Percentiles rank a stretch among this genome's conserved stretches.
These are phyloP conservation scores for Boletus edulis DNA, from an alignment of 768 basidiomycete genomes.

Conservation along the genomic window DNA sequence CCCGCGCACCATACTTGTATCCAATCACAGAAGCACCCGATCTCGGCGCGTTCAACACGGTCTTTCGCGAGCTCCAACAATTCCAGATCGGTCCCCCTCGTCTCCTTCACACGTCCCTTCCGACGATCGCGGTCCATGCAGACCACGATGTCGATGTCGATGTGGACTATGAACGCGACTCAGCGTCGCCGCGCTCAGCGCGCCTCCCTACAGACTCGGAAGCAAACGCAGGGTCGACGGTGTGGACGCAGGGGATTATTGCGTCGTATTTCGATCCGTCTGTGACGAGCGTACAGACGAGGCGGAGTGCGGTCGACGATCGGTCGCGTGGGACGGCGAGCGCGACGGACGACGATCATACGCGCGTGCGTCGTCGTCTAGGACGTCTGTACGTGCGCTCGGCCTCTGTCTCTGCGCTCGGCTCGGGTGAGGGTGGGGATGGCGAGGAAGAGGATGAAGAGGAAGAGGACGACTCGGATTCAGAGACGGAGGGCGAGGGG, in stretches of 20 bases:
- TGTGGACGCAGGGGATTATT: slow-evolving; percentile 61
- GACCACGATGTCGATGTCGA: slow-evolving; percentile 15
- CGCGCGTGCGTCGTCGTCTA: background rate
- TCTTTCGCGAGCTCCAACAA: slow-evolving; percentile 64
- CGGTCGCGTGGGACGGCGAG: slow-evolving; percentile 26
- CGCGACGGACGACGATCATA: slow-evolving; percentile 15
- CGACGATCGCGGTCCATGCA: slow-evolving; percentile 6
- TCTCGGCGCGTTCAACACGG: slow-evolving; percentile 67
- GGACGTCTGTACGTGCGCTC: too few relatives aligned
- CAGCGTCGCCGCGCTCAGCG: slow-evolving; percentile 27
- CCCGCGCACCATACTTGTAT: background rate
- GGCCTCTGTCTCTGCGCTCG: background rate
- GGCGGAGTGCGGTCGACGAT: slow-evolving; percentile 23
- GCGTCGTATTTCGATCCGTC: slow-evolving; percentile 52
- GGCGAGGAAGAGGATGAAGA: slow-evolving; percentile 18
- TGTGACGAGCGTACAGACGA: slow-evolving; percentile 25
- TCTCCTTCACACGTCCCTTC: slow-evolving; percentile 19
- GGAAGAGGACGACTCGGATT: slow-evolving; percentile 12
- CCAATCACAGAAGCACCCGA: slow-evolving; percentile 56
- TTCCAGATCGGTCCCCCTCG: slow-evolving; percentile 46
- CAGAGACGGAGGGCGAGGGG: slow-evolving; percentile 39
- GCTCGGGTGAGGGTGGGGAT: background rate
- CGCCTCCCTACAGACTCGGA: slow-evolving; percentile 33
- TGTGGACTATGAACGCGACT: slow-evolving; percentile 25
- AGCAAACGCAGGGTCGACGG: slow-evolving; percentile 53